Base-by-base conservation (phyloP, 495 filamentous ascomycete genomes). In the Viridothelium virens region DNA sequence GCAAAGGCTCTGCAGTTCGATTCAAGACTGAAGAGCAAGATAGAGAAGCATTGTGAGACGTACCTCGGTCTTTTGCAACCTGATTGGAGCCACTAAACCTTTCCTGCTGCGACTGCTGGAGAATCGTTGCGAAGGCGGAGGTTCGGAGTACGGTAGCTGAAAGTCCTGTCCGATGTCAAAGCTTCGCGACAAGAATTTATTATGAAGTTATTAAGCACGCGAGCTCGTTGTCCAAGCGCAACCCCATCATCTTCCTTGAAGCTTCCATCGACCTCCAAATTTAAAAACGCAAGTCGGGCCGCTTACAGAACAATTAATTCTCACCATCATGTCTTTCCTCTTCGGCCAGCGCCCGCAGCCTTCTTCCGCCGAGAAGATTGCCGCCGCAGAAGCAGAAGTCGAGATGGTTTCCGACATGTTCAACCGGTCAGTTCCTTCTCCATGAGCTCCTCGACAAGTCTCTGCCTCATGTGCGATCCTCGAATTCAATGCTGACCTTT, bases 351-450 rank as follows among this genome's bases (percentile, higher is more conserved):
- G 82, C 61, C 89, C 91, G 63, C 91, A 96, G 79, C 90, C 91
- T 74, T 87, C 91, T 71, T 96, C 91, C 70, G 94, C 89, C 71
- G 86, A 97, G 82, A 97, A 97, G 83, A 93, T 99, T 76, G 87
- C 90, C 67, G 88, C 90, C 65, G 91, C 95, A 67, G 91, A 97
- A 80, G 89, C 89, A 66, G 94, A 99, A 81, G 81, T 91, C 75
- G 94, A 96, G 77, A 91, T 97, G 80, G 82, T 97, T 46, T 89
- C 91, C 50, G 91, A 97, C 77, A 96, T 97, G 91, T 96, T 96
- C 84, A 90, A 89, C 77, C 87, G 92, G 92, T 97, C 84, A 64
- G 75, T 67, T 38, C 53, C 37, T 50, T 38, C 63, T 18, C 37
- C 25, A 25, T 25, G 25, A 25, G 25, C 61, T 47, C 63, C 48